These are phyloP conservation scores for Pisolithus sp. DNA, from an alignment of 768 basidiomycete species.

Conservation along the genomic window DNA sequence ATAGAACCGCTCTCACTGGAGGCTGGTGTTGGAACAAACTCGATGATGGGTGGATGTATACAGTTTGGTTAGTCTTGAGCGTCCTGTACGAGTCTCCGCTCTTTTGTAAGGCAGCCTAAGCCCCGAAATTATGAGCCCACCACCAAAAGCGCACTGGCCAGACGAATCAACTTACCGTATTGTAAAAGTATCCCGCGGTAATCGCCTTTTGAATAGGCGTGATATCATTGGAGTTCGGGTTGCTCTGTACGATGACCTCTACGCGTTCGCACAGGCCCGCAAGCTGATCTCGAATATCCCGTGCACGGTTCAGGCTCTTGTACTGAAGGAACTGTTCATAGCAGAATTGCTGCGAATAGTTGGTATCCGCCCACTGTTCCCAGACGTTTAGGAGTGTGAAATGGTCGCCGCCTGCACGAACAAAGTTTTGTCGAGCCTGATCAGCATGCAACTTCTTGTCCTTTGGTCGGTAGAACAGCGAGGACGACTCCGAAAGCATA, in stretches of 20 bases:
- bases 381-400: constrained; percentile 97
- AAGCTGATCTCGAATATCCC: constrained; percentile 94
- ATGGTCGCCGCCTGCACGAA: constrained; percentile 93
- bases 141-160: not conserved
- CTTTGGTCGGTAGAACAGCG: constrained; percentile 94
- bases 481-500: constrained; percentile 94
- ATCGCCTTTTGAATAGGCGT: constrained; percentile 92
- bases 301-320: constrained; percentile 89
- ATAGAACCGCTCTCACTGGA: constrained; percentile 82
- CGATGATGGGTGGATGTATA: constrained; percentile 95
- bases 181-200: constrained; percentile 94
- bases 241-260: constrained; percentile 81
- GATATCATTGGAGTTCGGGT: constrained; percentile 90
- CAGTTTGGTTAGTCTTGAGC: constrained; percentile 91
- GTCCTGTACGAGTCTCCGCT: constrained; percentile 97
- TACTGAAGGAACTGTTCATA: constrained; percentile 94
- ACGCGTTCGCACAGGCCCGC: constrained; percentile 95
- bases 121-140: not conserved
- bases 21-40: constrained; percentile 94
- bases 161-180: constrained; percentile 52
- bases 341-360: constrained; percentile 94
- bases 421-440: constrained; percentile 95
- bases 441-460: constrained; percentile 98
- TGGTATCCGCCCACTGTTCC: constrained; percentile 98
- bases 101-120: constrained; percentile 84